Base-by-base conservation (phyloP, 208 protist species). In the Acanthamoeba triangularis region DNA sequence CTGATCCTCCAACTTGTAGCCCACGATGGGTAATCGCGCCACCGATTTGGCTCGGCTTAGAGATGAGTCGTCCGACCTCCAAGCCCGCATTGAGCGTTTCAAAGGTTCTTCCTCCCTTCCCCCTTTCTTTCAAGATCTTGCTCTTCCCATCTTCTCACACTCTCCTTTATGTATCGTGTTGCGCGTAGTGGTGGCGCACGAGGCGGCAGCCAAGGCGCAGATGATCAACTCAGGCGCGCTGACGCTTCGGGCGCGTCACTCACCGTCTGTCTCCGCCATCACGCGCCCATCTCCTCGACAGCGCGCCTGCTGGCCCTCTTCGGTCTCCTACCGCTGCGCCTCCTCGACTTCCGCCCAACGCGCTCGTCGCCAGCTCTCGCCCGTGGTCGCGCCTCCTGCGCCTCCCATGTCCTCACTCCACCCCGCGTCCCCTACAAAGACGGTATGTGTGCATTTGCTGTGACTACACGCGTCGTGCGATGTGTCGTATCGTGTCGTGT, bases 21-120 rank as follows among this genome's bases (percentile, higher is more conserved):
- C 14, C 23, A 78, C 25, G n/a, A 20, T 78, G 11, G 37, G n/a
- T 14, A 78, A 35, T 44, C n/a, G 69, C 11, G 69, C 69, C 11
- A 78, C 28, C 14, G 78, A 87, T 87, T 10, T 87, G 23, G 78
- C 37, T 20, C 78, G 78, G n/a, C n/a, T 87, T 16, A 44, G 78
- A 1, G n/a, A 59, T 59, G 78, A 87, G n/a, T 87, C 78, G 23
- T 30, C 18, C n/a, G 44, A 87, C 30, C 47, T 87, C 6, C 78
- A 87, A 59, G 78, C n/a, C 6, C 78, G 78, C 78, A 87, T 87
- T 4, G 78, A 87, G 47, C 37, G 78, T n/a, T 87, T 87, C 78
- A 49, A 37, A 61, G 18, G 78, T 87, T 56, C n/a, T 10, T 82
- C 18, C 16, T 16, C 8, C 41, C 16, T 25, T 10, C 1, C 11